Evolutionary conservation across 2,329 filamentous ascomycete species (phyloP).

Genomic region (Alternaria burnsii): DNA sequence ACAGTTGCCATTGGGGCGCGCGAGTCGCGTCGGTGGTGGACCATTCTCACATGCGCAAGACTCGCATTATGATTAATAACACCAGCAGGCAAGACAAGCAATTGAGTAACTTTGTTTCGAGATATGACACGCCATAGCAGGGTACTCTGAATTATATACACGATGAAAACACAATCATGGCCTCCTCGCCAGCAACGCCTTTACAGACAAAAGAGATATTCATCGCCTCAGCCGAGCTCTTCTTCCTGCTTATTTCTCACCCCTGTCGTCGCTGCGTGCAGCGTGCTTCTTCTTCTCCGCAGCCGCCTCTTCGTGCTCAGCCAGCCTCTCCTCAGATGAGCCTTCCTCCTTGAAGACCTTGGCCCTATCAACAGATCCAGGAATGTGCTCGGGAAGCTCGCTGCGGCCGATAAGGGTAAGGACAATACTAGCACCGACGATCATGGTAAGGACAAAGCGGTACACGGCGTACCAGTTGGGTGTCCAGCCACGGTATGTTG

Average conservation of each 20-base stretch:
- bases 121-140: background rate
- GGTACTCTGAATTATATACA: background rate
- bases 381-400: constrained; percentile 69
- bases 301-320: constrained; percentile 42
- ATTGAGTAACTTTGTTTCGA: background rate
- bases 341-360: constrained; percentile 56
- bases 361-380: constrained; percentile 56
- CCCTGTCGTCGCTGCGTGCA: constrained; percentile 30
- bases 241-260: constrained; percentile 2
- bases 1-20: constrained; percentile 4
- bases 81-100: background rate
- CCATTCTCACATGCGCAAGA: background rate
- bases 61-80: too few species aligned
- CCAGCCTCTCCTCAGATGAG: constrained; percentile 37
- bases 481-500: constrained; percentile 77
- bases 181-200: constrained; percentile 4
- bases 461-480: constrained; percentile 88
- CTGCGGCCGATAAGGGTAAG: constrained; percentile 82
- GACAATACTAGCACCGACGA: constrained; percentile 84
- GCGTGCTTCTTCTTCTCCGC: constrained; percentile 34
- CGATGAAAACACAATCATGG: background rate
- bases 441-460: constrained; percentile 89
- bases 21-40: background rate
- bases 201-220: background rate
- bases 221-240: background rate